Evolutionary conservation across 495 filamentous ascomycete genomes (phyloP), one percentile per base, ranked within the genome.

Genomic region (Podospora sp.): DNA sequence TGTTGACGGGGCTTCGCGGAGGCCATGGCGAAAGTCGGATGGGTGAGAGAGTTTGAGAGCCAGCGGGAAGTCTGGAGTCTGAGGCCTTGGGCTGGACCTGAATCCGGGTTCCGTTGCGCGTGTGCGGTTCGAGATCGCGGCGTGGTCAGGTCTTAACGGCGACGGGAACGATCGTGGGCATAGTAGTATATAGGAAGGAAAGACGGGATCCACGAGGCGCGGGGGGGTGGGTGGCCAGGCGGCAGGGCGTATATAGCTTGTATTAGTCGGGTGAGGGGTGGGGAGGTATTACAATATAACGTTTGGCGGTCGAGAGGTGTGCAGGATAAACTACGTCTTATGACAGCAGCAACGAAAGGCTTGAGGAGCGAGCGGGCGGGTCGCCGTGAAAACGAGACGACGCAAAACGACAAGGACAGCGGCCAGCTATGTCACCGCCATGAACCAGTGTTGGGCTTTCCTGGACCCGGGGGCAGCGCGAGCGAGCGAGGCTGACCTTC

Each of bases 1-100:
- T 75, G 76, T 63, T 76, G 77, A 58, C 74, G 82, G 59, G 71
- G 71, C 63, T 79, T 79, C 2, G 71, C 69, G 49, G 72, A 72
- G 14, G 77, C 67, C 78, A 81, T 81, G 51, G 26, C 20, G 26
- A 60, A 5, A 35, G 24, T 61, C 12, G 6, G 27, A 6, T 33
- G 36, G 46, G 26, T 46, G 16, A 58, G 29, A 40, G 51, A 25
- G 29, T n/a, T 53, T 11, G 29, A 18, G 29, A 18, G 12, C 14
- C 12, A 11, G 40, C 2, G 11, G 40, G 40, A 18, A 46, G 40
- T 12, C 40, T 46, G 5, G 40, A 18, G 40, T 14, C 40, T 14
- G 40, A 11, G 12, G 9, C 16, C 40, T 46, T 4, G 40, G 2
- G 5, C 12, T 46, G 40, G 40, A 2, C 14, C 40, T 46, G 40